phyloP scores from a whole-genome alignment of 257 asterid species.

The Avicennia marina region DNA sequence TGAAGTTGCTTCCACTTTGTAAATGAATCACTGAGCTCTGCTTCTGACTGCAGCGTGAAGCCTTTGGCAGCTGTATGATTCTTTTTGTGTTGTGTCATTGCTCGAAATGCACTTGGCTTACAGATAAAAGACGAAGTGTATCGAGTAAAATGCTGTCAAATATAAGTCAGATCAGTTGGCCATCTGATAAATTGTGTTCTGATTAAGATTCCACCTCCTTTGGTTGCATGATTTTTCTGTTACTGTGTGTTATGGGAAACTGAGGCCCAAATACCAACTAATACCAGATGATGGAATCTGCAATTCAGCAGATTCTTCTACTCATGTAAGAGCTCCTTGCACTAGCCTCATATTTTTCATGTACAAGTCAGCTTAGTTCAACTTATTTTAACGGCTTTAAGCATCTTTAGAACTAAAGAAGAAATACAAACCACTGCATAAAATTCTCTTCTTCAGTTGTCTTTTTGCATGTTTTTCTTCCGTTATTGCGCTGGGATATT shows the following conservation, averaged over 20 bases:
- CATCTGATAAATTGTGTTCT: constrained; percentile 23
- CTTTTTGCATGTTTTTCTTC: too few species aligned
- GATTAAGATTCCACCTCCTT: constrained; percentile 28
- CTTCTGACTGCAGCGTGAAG: too few species aligned
- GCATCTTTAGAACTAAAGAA: too few species aligned
- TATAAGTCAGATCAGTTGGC: constrained; percentile 18
- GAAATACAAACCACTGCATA: too few species aligned
- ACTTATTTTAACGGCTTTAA: too few species aligned
- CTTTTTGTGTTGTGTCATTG: constrained; percentile 8
- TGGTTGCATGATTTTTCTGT: constrained; percentile 30
- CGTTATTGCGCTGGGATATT: too few species aligned
- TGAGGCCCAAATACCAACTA: constrained; percentile 27
- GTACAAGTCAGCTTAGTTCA: not conserved
- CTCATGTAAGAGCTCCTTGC: constrained; percentile 41
- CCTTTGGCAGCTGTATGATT: not conserved
- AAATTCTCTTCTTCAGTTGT: too few species aligned
- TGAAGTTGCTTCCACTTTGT: too few species aligned
- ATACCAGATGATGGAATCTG: constrained; percentile 39
- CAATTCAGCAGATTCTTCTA: constrained; percentile 27
- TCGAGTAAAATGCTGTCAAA: constrained; percentile 13
- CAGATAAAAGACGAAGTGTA: constrained; percentile 6
- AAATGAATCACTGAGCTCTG: too few species aligned
- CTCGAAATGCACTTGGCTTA: constrained; percentile 19
- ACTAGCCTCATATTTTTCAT: too few species aligned
- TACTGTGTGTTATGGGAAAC: constrained; percentile 32